Base-by-base conservation (phyloP, 2,329 filamentous ascomycete species). In the Trichoderma hamatum region DNA sequence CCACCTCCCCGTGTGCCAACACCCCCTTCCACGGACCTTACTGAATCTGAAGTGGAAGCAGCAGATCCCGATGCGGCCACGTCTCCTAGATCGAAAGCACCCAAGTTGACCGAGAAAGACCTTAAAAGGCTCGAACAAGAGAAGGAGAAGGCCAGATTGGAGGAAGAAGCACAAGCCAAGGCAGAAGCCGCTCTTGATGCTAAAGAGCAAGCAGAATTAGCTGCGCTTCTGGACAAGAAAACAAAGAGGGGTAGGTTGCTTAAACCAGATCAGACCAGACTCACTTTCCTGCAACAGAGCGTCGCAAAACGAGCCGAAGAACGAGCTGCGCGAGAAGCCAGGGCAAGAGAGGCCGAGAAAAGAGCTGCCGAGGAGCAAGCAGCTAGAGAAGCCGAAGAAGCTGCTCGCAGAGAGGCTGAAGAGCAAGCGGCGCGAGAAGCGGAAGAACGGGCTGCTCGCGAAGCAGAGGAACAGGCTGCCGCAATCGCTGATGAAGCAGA, bases 61-160 rank as follows among this genome's bases (percentile, higher is more conserved):
- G 76, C 77, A 74, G 79, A 82, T 71, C 71, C 76, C 62, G 78
- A 81, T 64, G 74, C 70, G 74, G 75, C 76, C 69, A 68, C 79
- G 79, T 79, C 79, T 64, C 78, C 79, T 51, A 83, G 83, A 72
- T 78, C 81, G 49, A 82, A 82, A 70, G 80, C 81, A 65, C 78
- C 79, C 10, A 85, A 83, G 74, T 76, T 85, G 52, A 82, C 75
- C 74, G 83, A 84, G 72, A 85, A 83, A 70, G 84, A 86, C 73
- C 80, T 83, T 21, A 82, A 84, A 73, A 84, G 84, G 73, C 82
- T 84, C 26, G 84, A 85, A 64, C 83, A 83, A 74, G 80, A 83
- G 72, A 83, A 82, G 24, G 76, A 70, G 16, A 54, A 54, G 21
- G 55, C 51, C 9, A 34, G 46, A 26, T 28, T 76, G 26, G 72